phyloP scores from a whole-genome alignment of 306 rosid genomes.

The Malus asiatica region DNA sequence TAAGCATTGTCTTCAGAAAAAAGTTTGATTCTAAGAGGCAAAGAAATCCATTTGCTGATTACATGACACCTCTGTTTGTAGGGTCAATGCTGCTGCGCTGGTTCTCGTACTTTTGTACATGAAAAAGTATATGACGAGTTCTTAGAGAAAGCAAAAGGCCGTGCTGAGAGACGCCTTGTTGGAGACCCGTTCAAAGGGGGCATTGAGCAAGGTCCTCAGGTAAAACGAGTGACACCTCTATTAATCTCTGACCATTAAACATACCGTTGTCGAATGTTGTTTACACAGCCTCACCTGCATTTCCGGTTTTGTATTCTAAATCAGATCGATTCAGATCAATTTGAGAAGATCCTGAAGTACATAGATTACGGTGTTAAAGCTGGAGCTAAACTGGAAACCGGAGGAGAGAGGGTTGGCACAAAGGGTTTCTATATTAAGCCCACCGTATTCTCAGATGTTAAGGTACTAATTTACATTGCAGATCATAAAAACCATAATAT shows the following conservation, averaged over 20 bases:
- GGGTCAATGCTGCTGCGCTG: slow-evolving; percentile 99
- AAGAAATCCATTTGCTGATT: slow-evolving; percentile 5
- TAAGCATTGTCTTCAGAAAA: neutral
- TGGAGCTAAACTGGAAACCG: slow-evolving; percentile 84
- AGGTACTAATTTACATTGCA: slow-evolving; percentile 33
- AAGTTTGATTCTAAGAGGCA: neutral
- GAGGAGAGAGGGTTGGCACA: slow-evolving; percentile 70
- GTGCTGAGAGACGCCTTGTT: slow-evolving; percentile 65
- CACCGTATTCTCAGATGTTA: slow-evolving; percentile 81
- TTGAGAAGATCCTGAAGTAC: slow-evolving; percentile 64
- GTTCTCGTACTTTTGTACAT: slow-evolving; percentile 89
- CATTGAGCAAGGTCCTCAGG: slow-evolving; percentile 98
- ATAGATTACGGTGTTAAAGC: slow-evolving; percentile 57
- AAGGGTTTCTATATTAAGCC: slow-evolving; percentile 80
- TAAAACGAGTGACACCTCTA: slow-evolving; percentile 1
- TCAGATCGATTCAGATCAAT: slow-evolving; percentile 73
- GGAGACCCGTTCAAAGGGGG: slow-evolving; percentile 88
- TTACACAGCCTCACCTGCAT: neutral
- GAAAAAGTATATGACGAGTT: slow-evolving; percentile 74
- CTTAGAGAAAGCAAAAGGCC: slow-evolving; percentile 72
- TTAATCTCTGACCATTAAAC: neutral
- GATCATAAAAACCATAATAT: neutral
- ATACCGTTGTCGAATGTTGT: neutral
- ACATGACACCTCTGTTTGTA: slow-evolving; percentile 20
- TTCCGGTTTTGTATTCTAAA: neutral